Conservation (phyloP, 1,139 yeast species). For the Pichia cactophila region DNA sequence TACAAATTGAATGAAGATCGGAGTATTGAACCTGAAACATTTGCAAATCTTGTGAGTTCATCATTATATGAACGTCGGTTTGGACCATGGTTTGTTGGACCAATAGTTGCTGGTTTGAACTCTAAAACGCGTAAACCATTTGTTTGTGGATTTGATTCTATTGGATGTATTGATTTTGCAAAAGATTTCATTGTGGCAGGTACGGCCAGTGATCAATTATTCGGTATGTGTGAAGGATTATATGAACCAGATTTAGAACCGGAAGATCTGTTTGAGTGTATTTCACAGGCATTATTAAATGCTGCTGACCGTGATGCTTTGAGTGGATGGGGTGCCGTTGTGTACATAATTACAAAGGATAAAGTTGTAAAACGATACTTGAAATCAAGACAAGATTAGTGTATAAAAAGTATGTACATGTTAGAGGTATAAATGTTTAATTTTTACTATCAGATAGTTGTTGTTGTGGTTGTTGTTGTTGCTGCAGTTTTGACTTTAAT, state of each 20-base stretch:
- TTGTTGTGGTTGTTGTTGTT: conserved; percentile 16
- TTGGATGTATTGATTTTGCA: conserved; percentile 94
- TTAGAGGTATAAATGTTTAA: neutral
- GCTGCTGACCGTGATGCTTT: conserved; percentile 97
- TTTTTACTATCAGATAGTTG: neutral
- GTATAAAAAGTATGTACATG: neutral
- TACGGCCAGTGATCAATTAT: conserved; percentile 90
- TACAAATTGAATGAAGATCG: conserved; percentile 91
- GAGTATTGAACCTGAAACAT: conserved; percentile 83
- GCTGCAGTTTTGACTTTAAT: conserved; percentile 2
- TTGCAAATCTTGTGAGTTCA: conserved; percentile 87
- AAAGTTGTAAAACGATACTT: conserved; percentile 80
- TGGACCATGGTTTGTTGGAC: conserved; percentile 96
- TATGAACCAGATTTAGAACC: conserved; percentile 92
- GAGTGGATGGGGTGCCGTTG: conserved; percentile 98
- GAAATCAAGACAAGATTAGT: conserved; percentile 82
- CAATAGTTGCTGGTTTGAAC: conserved; percentile 91
- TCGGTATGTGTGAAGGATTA: conserved; percentile 98
- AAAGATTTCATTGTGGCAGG: conserved; percentile 96
- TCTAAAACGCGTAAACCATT: conserved; percentile 78
- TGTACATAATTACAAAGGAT: conserved; percentile 86
- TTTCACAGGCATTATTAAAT: conserved; percentile 85
- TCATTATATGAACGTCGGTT: conserved; percentile 86
- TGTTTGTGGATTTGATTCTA: conserved; percentile 90
- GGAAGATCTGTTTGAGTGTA: conserved; percentile 92